Evolutionary conservation across 805 yeast genomes (phyloP), one percentile per base, ranked within the genome.

Genomic region (Millerozyma acaciae): DNA sequence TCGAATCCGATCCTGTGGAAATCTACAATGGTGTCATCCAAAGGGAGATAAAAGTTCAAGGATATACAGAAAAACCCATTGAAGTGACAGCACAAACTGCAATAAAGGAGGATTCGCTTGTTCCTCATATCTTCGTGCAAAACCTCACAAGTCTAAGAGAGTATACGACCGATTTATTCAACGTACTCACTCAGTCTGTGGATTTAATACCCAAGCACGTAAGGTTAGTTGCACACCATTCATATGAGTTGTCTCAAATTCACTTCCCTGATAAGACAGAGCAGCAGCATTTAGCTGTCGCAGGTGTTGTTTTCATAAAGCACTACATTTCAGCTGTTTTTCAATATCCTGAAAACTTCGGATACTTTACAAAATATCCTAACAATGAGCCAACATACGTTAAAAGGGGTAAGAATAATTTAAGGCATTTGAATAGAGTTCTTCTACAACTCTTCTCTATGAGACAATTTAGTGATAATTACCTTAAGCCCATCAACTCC

Each of bases 61-160:
- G 70, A 1, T 38, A 60, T 47, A 55, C 65, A 51, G 59, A 39
- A 8, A 54, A 55, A 28, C 54, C 67, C 37, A 48, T 62, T 2
- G 55, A 65, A 14, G 51, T 70, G 3, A 51, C 77, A 4, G 79
- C 84, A 0, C 81, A 76, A 34, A 68, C 63, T 23, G 95, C 97
- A 1, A 85, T 90, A 40, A 82, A 81, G 42, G n/a, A n/a, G n/a
- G 89, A 85, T 43, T 73, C 78, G 1, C 78, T 73, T n/a, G 87
- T 90, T 0, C 73, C 93, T 21, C 57, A 61, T 0, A 68, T 70
- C 26, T 93, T 86, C 53, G 80, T 93, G 21, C 57, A 68, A 21
- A 89, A 93, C 45, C 62, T 93, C 48, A 84, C 84, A 56, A 63
- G 64, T 15, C 59, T 93, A 33, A 75, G 97, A 54, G 95, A 84